Evolutionary conservation across 2,329 filamentous ascomycete genomes (phyloP).

Genomic region (Fusarium illudens): DNA sequence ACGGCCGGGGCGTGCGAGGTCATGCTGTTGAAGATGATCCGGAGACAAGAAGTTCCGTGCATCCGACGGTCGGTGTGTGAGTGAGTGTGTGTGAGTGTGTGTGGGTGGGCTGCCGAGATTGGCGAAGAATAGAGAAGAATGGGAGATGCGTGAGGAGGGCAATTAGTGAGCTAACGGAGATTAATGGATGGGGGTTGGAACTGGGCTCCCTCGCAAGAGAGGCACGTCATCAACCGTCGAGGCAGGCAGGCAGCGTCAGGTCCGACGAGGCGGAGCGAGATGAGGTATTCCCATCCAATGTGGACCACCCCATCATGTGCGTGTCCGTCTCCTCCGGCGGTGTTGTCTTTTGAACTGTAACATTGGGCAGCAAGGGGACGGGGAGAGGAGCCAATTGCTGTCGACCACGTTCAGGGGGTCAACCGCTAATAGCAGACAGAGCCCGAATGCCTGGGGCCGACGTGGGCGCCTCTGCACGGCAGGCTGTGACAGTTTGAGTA

Average conservation of each 20-base stretch:
- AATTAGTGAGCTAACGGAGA: slow-evolving; percentile 33
- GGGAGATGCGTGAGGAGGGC: neutral
- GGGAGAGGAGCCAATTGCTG: slow-evolving; percentile 32
- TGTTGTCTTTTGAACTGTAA: slow-evolving; percentile 17
- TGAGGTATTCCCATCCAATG: too few relatives aligned
- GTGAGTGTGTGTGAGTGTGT: neutral
- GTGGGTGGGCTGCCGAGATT: slow-evolving; percentile 9
- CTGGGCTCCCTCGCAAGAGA: slow-evolving; percentile 34
- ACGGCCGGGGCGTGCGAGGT: slow-evolving; percentile 29
- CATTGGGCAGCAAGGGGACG: slow-evolving; percentile 42
- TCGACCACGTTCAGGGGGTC: slow-evolving; percentile 34
- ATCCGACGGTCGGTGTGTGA: slow-evolving; percentile 26
- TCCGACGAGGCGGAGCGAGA: slow-evolving; percentile 13
- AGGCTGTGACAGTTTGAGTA: neutral
- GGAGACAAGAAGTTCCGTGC: slow-evolving; percentile 36
- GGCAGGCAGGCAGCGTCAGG: neutral
- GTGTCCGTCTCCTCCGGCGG: slow-evolving; percentile 4
- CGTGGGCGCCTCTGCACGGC: slow-evolving; percentile 2
- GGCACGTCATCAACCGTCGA: slow-evolving; percentile 3
- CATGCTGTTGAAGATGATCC: slow-evolving; percentile 35
- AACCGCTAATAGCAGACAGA: slow-evolving; percentile 3
- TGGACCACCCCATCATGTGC: slow-evolving; percentile 6
- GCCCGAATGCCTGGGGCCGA: slow-evolving; percentile 20
- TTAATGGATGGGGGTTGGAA: slow-evolving; percentile 35
- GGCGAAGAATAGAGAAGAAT: slow-evolving; percentile 9